phyloP scores from a whole-genome alignment of 176 grass and related monocot genomes.

The Echinochloa phyllopogon region DNA sequence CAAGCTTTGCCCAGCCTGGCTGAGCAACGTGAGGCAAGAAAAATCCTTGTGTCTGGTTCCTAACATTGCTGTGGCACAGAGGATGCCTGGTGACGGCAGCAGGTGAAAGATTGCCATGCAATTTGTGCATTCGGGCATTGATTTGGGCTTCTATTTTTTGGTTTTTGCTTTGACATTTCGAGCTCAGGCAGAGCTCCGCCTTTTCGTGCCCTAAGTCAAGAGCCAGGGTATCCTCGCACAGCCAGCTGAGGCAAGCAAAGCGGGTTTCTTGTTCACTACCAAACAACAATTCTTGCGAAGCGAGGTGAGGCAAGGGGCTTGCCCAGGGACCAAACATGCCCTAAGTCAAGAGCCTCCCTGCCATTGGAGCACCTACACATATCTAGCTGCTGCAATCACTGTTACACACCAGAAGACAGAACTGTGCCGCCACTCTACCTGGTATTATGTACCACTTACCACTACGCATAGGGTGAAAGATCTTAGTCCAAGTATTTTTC shows the following conservation, averaged over 20 bases:
- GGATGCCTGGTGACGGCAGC: neutral
- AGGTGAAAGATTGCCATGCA: neutral
- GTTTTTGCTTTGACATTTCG: neutral
- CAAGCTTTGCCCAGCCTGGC: neutral
- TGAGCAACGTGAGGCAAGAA: neutral
- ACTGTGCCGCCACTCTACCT: no score
- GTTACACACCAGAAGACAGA: neutral
- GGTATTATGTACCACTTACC: neutral
- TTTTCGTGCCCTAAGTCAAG: neutral
- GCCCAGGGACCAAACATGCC: neutral
- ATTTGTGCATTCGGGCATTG: neutral
- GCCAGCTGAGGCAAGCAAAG: no score
- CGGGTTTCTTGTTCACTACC: neutral
- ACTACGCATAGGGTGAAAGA: neutral
- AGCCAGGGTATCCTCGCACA: no score
- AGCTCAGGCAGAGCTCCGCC: neutral
- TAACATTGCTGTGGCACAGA: neutral
- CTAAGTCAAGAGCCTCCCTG: neutral
- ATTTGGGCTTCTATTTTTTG: neutral
- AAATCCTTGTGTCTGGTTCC: neutral
- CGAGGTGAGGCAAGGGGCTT: neutral
- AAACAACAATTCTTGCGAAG: neutral
- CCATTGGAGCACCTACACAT: neutral
- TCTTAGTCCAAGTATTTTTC: neutral
- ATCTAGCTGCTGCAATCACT: neutral